Percentiles rank a stretch among this genome's conserved stretches.
Conservation (phyloP, 192 early-diverging fungal species). For the Backusella australiensis region DNA sequence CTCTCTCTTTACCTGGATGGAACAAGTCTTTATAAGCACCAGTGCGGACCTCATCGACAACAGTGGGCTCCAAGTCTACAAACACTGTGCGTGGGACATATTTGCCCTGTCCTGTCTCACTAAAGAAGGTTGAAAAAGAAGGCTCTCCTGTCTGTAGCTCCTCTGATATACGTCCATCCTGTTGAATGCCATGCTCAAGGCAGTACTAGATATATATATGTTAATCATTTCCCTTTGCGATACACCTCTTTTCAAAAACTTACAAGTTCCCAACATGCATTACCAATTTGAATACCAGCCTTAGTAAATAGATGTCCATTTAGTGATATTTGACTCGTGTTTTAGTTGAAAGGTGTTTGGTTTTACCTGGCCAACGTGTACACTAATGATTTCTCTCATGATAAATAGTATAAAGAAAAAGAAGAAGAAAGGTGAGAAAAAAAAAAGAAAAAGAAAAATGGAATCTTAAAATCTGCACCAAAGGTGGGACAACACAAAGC, state of each 20-base stretch:
- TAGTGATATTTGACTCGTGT: no score
- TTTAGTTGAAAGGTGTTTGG: conserved; percentile 48
- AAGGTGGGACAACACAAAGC: neutral
- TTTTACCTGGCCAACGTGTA: conserved; percentile 54
- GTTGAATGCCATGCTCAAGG: conserved; percentile 95
- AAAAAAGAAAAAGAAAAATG: neutral
- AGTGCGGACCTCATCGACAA: conserved; percentile 97
- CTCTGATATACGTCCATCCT: conserved; percentile 79
- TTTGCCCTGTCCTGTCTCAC: conserved; percentile 98
- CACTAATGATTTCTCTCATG: conserved; percentile 43
- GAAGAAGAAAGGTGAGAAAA: neutral
- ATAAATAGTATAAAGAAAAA: neutral
- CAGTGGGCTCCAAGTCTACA: conserved; percentile 95
- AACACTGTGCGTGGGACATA: conserved; percentile 99
- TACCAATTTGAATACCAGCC: conserved; percentile 16
- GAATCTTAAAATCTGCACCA: neutral
- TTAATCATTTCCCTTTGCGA: neutral
- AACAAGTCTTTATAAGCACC: conserved; percentile 92
- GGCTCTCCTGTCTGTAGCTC: conserved; percentile 8
- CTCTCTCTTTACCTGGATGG: conserved; percentile 43
- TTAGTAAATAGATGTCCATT: neutral
- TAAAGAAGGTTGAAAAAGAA: conserved; percentile 98
- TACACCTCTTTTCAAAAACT: neutral
- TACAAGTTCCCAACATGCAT: conserved; percentile 22
- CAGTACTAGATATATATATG: conserved; percentile 47